Percentiles rank a stretch among this genome's conserved stretches.
phyloP scores from a whole-genome alignment of 306 rosid genomes.

The Quercus glauca region DNA sequence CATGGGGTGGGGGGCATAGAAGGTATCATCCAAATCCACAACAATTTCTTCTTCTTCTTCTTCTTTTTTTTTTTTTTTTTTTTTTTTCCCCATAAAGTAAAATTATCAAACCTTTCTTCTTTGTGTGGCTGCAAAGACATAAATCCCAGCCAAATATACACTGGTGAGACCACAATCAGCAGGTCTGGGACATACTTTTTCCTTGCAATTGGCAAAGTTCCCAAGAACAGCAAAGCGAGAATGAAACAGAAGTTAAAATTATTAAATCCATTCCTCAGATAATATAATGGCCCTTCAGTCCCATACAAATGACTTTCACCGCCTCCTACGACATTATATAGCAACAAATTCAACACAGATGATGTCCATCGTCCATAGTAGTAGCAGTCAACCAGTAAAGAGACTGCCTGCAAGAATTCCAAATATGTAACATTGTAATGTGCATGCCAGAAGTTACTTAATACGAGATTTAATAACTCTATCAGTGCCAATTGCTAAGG shows the following conservation, averaged over 20 bases:
- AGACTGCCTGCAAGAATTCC: conserved; percentile 53
- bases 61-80: background rate
- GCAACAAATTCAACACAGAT: conserved; percentile 76
- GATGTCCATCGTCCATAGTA: conserved; percentile 91
- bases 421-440: background rate
- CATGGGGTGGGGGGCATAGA: background rate
- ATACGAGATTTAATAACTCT: background rate
- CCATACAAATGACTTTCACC: conserved; percentile 97
- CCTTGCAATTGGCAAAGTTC: conserved; percentile 62
- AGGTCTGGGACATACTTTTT: conserved; percentile 76
- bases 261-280: conserved; percentile 92
- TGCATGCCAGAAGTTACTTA: conserved; percentile 15
- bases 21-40: background rate
- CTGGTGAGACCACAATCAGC: conserved; percentile 79
- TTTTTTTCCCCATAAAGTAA: background rate
- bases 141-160: conserved; percentile 86
- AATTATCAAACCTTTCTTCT: conserved; percentile 76
- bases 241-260: conserved; percentile 81
- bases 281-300: conserved; percentile 77
- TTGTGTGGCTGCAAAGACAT: conserved; percentile 98
- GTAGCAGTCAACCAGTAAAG: conserved; percentile 55
- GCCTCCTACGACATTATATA: conserved; percentile 88
- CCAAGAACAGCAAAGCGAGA: conserved; percentile 85
- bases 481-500: conserved; percentile 1
- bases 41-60: background rate